These are phyloP conservation scores for Nakataea oryzae DNA, from an alignment of 2,329 filamentous ascomycete genomes.

Conservation along the genomic window DNA sequence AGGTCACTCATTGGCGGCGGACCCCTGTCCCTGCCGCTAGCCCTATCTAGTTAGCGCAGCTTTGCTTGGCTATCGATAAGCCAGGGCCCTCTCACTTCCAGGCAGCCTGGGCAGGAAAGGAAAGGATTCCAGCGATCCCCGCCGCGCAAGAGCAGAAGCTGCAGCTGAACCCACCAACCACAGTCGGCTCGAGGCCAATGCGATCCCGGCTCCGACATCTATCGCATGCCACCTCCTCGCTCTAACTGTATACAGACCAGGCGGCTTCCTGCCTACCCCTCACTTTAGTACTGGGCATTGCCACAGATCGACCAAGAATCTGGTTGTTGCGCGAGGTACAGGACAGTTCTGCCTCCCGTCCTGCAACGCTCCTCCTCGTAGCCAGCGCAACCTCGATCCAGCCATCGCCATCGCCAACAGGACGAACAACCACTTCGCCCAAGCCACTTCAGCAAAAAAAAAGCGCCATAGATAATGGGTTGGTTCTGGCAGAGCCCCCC, in stretches of 20 bases:
- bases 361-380: background rate
- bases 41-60: background rate
- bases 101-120: too few relatives aligned
- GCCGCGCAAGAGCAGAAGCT: too few relatives aligned
- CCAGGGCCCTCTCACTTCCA: too few relatives aligned
- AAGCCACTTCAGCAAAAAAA: background rate
- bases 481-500: slow-evolving; percentile 48
- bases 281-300: background rate
- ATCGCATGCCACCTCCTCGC: background rate
- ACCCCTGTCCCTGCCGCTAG: background rate
- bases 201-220: background rate
- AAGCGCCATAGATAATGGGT: slow-evolving; percentile 36
- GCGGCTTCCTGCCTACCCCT: background rate
- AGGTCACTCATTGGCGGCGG: background rate
- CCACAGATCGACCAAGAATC: background rate
- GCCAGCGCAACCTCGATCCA: background rate
- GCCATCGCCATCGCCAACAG: too few relatives aligned
- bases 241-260: background rate
- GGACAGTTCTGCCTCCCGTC: background rate
- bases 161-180: background rate
- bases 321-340: background rate
- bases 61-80: background rate
- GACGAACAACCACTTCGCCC: background rate
- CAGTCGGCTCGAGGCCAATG: background rate
- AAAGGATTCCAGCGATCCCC: too few relatives aligned